phyloP scores from a whole-genome alignment of 2,329 filamentous ascomycete species.

The Phaeosphaeria sp. region DNA sequence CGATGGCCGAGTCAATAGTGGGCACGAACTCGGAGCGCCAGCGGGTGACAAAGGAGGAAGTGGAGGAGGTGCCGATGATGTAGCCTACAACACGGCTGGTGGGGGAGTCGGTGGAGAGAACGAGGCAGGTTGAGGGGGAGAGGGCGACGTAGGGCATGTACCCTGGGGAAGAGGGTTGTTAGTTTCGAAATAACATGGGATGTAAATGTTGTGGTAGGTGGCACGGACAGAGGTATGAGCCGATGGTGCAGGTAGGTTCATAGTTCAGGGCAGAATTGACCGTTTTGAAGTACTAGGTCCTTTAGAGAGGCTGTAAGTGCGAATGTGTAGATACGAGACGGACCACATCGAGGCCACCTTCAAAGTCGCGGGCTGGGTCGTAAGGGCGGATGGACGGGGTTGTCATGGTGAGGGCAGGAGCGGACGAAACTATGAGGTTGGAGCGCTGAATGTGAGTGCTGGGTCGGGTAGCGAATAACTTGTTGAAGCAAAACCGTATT shows the following conservation, averaged over 20 bases:
- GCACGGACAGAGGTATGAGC: conserved; percentile 41
- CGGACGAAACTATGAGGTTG: no score
- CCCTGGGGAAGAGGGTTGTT: not conserved
- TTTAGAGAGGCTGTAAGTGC: not conserved
- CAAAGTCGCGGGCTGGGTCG: conserved; percentile 21
- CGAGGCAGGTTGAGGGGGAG: not conserved
- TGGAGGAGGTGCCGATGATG: conserved; percentile 39
- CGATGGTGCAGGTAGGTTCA: conserved; percentile 38
- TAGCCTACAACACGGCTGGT: not conserved
- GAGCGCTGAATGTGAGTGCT: no score
- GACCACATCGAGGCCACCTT: conserved; percentile 24
- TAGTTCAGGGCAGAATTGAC: conserved; percentile 27
- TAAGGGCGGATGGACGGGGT: conserved; percentile 25
- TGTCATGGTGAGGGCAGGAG: conserved; percentile 5
- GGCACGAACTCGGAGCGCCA: conserved; percentile 39
- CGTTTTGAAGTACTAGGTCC: conserved; percentile 31
- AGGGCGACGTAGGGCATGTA: not conserved
- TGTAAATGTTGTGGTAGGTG: conserved; percentile 37
- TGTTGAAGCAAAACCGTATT: not conserved
- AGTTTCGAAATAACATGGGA: conserved; percentile 40
- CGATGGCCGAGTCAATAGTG: conserved; percentile 22
- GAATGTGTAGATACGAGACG: not conserved
- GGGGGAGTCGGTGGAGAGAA: not conserved
- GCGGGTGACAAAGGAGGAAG: conserved; percentile 23
- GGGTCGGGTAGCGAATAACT: no score